Evolutionary conservation across 163 green algal species (phyloP).

Genomic region (Scenedesmus sp.): DNA sequence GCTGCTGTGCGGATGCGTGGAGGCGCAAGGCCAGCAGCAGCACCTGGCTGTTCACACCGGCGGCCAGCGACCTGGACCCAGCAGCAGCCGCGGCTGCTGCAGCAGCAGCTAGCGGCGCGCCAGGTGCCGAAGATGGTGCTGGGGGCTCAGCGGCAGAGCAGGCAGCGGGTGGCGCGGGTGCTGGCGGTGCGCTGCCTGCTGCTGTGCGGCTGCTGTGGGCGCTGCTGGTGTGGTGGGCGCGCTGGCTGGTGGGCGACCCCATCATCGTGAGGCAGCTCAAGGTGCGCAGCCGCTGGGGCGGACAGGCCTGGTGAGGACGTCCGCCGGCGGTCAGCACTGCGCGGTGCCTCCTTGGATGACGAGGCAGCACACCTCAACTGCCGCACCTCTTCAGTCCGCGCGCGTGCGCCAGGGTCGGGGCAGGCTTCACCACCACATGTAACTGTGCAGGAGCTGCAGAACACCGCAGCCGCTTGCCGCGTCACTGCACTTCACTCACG

Average conservation of each 20-base stretch:
- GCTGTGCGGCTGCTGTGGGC: background rate
- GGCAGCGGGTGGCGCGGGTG: background rate
- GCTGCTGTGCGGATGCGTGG: slow-evolving; percentile 9
- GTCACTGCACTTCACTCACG: too few species aligned
- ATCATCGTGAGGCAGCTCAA: slow-evolving; percentile 21
- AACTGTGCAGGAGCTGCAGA: too few species aligned
- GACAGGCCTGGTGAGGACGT: background rate
- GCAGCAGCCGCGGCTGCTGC: background rate
- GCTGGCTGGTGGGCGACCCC: slow-evolving; percentile 14
- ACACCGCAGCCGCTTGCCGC: too few species aligned
- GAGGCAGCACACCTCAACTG: too few species aligned
- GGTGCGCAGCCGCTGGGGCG: background rate
- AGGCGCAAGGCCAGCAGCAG: slow-evolving; percentile 15
- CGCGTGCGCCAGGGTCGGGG: too few species aligned
- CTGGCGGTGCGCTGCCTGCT: background rate
- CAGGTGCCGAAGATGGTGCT: background rate
- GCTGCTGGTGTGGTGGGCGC: slow-evolving; percentile 22
- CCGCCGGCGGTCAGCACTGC: background rate
- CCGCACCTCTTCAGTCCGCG: too few species aligned
- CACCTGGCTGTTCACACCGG: slow-evolving; percentile 24
- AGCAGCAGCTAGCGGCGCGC: background rate
- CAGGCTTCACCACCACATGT: too few species aligned
- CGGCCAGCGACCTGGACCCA: background rate
- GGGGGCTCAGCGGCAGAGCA: background rate
- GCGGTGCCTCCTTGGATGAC: background rate